Base-by-base conservation (phyloP, 164 flowering plant genomes). In the Brasenia schreberi region DNA sequence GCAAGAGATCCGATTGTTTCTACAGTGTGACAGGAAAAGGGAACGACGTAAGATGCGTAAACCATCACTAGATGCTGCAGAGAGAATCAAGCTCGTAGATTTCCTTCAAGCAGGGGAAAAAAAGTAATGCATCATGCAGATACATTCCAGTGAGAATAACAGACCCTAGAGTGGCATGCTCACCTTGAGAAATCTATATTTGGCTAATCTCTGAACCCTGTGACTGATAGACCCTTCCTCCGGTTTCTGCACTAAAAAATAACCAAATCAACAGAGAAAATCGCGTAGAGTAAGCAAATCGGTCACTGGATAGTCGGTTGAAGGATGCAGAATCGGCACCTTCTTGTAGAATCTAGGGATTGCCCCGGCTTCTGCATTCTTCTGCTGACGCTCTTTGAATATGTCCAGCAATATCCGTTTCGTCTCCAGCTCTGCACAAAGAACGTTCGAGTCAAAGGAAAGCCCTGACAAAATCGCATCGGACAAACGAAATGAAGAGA, bases 191-290 rank as follows among this genome's bases (percentile, higher is more conserved):
- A 91, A 92, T 5, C 97, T 87, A 72, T 75, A 87, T 69, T 92
- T 92, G 23, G 97, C 98, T 53, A 92, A 77, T 78, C 93, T 81
- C 71, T 90, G 97, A 65, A 92, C 98, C 73, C 96, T 83, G 59
- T 84, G 85, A 72, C 95, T 91, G 67, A 94, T 91, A 42, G 98
- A 94, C 71, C 98, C 98, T 73, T 91, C 97, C 73, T 89, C 96
- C 23, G 98, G 98, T 78, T 94, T 94, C 97, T 93, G 82, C 66
- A 71, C 12, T 17, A 76, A 10, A 42, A 53, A 7, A 63, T 49
- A 23, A 5, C 52, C 12, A 59, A 23, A 64, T n/a, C 9, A 67
- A 63, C 1, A 64, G 61, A 59, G 0, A 62, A 62, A 65, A 64
- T 18, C 10, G 19, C 43, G 23, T 23, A 33, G 11, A 1, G 7